Percentiles rank a stretch among this genome's conserved stretches.
phyloP scores from a whole-genome alignment of 2,329 filamentous ascomycete genomes.

The Calonectria pteridis region DNA sequence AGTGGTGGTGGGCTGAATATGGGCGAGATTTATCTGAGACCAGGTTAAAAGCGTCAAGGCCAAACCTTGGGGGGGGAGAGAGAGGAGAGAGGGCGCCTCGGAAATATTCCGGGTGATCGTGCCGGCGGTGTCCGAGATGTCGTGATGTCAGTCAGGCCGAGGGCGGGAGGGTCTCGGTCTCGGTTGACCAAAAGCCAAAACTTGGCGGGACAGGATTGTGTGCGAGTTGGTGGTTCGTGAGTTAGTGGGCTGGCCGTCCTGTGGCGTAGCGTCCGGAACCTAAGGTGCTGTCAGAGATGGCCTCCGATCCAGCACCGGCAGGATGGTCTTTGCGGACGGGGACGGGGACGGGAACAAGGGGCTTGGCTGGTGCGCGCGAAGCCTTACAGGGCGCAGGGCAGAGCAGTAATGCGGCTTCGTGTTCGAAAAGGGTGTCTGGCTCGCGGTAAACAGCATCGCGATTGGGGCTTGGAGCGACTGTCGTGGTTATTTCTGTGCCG shows the following conservation, averaged over 20 bases:
- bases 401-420: not conserved
- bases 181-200: not conserved
- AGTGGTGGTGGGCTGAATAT: slow-evolving; percentile 9
- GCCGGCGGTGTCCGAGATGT: slow-evolving; percentile 3
- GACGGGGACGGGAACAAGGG: not conserved
- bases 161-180: not conserved
- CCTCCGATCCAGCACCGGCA: slow-evolving; percentile 2
- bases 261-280: slow-evolving; percentile 9
- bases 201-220: not conserved
- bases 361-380: not conserved
- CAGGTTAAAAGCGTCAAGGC: not conserved
- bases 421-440: not conserved
- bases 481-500: slow-evolving; percentile 27
- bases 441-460: not conserved
- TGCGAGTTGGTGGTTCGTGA: not conserved
- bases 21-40: not conserved
- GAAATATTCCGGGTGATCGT: slow-evolving; percentile 14
- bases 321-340: not conserved
- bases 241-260: not conserved
- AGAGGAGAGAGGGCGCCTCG: not conserved
- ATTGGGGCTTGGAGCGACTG: not conserved
- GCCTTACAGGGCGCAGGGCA: not conserved
- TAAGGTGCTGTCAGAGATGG: slow-evolving; percentile 9
- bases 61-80: not conserved
- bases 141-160: not conserved